Conservation (phyloP, 352 stramenopile genomes). For the Aphanomyces astaci region DNA sequence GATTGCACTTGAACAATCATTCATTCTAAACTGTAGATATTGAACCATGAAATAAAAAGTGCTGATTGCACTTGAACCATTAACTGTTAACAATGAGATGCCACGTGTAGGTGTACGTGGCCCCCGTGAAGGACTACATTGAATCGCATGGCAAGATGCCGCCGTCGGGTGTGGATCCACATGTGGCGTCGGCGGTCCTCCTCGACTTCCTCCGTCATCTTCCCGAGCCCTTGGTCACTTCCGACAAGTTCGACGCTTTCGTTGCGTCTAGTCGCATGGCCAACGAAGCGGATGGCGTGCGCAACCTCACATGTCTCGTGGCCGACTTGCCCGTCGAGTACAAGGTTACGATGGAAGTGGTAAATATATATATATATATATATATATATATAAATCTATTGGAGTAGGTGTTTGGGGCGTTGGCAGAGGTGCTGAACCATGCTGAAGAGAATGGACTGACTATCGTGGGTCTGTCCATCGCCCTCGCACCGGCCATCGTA, state of each 20-base stretch:
- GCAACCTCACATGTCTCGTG: constrained; percentile 74
- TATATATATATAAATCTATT: background rate
- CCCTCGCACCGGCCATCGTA: constrained; percentile 65
- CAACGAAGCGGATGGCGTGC: constrained; percentile 64
- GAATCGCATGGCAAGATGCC: constrained; percentile 57
- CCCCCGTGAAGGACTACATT: constrained; percentile 63
- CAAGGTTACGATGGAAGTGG: constrained; percentile 62
- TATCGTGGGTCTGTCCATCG: constrained; percentile 43
- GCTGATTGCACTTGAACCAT: too few relatives aligned
- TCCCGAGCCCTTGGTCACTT: constrained; percentile 61
- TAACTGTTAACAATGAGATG: too few relatives aligned
- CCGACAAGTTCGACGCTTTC: constrained; percentile 77
- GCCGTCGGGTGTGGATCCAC: constrained; percentile 48
- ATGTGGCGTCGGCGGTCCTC: constrained; percentile 56
- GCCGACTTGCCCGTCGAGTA: constrained; percentile 57
- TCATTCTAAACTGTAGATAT: too few relatives aligned
- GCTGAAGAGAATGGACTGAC: constrained; percentile 58
- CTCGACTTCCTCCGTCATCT: constrained; percentile 76
- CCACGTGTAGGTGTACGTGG: constrained; percentile 47
- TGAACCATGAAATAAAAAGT: too few relatives aligned
- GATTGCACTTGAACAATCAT: too few relatives aligned
- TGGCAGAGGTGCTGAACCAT: constrained; percentile 39
- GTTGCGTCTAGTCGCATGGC: constrained; percentile 55
- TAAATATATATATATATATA: constrained; percentile 55
- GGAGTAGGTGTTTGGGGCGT: constrained; percentile 14